Evolutionary conservation across 129 eudicot species (phyloP), one percentile per base, ranked within the genome.

Genomic region (Flaveria sonorensis): DNA sequence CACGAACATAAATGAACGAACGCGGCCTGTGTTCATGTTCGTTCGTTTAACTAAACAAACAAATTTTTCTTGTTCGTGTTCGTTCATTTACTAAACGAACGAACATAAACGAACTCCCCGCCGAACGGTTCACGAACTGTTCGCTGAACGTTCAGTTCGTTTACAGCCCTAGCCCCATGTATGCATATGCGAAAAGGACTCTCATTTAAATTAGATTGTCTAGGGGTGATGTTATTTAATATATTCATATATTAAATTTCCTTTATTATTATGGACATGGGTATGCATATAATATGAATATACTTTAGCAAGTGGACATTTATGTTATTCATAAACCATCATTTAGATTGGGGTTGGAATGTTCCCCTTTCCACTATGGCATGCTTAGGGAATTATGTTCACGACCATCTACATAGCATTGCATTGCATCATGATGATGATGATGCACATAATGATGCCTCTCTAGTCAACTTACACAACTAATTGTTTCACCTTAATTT

Each of bases 381-480:
- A 81, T 81, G 84, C 84, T 80, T 70, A 81, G 13, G 71, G 46
- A 81, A 81, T 81, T 32, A 81, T 81, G 71, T 56, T 8, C 53
- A 74, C 80, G 84, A 74, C 76, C 80, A 65, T 73, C 70, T 53
- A 55, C 74, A 73, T 26, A 39, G 23, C 81, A 68, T 66, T 65
- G 71, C 72, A 56, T 68, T 21, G 65, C 71, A 7, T 79, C 80
- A 84, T 77, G 69, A 28, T 63, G 50, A 83, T 83, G 23, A 73
- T 86, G 85, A 80, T 66, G 78, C 71, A 68, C 76, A 80, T 80
- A 42, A 86, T 86, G 85, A 53, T 83, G 87, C 83, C 81, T 82
- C 74, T 71, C 83, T 75, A 60, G 75, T 69, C 85, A 61, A 80
- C 64, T 50, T 12, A 57, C 24, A 59, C 47, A 78, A 70, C 77